Evolutionary conservation across 78 protist genomes (phyloP).

Genomic region (Dictyostelium brefeldianum): DNA sequence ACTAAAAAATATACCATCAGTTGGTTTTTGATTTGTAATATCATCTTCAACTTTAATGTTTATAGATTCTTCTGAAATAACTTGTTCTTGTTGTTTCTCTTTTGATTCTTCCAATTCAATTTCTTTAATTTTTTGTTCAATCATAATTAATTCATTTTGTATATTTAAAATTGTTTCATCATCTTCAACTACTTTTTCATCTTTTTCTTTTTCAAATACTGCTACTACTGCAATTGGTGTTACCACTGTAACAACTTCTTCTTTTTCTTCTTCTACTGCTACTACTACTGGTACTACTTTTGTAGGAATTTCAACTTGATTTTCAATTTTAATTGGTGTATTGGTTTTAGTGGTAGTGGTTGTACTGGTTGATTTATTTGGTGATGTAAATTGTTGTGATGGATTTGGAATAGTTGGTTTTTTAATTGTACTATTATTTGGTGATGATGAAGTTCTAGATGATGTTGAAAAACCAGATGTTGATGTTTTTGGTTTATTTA

Average conservation of each 20-base stretch:
- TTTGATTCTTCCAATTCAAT: background rate
- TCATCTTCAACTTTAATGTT: background rate
- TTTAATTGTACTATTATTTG: background rate
- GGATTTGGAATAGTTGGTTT: slow-evolving; percentile 7
- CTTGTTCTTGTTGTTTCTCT: background rate
- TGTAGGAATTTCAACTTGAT: background rate
- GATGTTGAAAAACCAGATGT: slow-evolving; percentile 24
- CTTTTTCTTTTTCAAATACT: background rate
- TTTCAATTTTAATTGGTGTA: background rate
- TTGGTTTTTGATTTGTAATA: background rate
- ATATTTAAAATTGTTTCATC: background rate
- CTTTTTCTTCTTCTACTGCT: background rate
- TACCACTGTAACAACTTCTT: background rate
- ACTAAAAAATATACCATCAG: slow-evolving; percentile 6
- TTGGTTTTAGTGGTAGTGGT: background rate
- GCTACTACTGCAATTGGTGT: background rate
- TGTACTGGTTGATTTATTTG: background rate
- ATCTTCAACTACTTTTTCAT: background rate
- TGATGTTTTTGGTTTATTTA: slow-evolving; percentile 8
- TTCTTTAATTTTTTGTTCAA: slow-evolving; percentile 16
- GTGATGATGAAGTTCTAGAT: background rate
- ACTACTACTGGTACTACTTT: background rate
- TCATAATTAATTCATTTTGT: background rate
- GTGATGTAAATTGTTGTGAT: background rate
- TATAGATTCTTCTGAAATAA: background rate